phyloP scores from a whole-genome alignment of 768 basidiomycete genomes.

The Kockovaella imperatae region DNA sequence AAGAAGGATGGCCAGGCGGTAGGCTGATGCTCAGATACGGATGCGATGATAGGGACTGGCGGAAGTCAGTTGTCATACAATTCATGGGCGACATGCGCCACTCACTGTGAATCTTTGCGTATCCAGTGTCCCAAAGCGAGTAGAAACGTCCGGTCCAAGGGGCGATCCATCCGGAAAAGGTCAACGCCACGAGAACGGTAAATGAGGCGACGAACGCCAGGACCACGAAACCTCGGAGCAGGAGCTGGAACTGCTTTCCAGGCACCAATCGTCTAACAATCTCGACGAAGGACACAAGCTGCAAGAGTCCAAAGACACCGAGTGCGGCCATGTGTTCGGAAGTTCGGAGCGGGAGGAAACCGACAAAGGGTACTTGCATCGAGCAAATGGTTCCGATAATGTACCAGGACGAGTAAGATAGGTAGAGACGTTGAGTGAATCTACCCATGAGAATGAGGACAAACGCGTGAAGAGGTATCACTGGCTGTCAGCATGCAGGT shows the following conservation, averaged over 20 bases:
- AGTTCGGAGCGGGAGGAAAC: slow-evolving; percentile 94
- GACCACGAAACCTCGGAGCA: slow-evolving; percentile 65
- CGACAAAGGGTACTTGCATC: slow-evolving; percentile 99
- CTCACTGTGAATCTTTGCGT: slow-evolving; percentile 80
- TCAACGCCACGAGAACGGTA: slow-evolving; percentile 66
- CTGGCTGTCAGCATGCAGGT: slow-evolving; percentile 12
- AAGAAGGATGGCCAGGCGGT: slow-evolving; percentile 99
- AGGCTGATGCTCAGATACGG: slow-evolving; percentile 97
- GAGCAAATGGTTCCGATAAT: slow-evolving; percentile 92
- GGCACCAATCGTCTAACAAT: slow-evolving; percentile 82
- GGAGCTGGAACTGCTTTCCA: slow-evolving; percentile 80
- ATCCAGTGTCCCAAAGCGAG: slow-evolving; percentile 97
- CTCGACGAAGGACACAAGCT: slow-evolving; percentile 88
- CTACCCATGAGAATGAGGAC: slow-evolving; percentile 93
- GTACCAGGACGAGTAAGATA: slow-evolving; percentile 96
- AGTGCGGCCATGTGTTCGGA: slow-evolving; percentile 99
- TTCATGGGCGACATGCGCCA: neutral
- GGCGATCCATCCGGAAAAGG: slow-evolving; percentile 89
- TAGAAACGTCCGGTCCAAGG: slow-evolving; percentile 99
- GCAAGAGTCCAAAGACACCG: slow-evolving; percentile 91
- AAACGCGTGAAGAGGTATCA: slow-evolving; percentile 96
- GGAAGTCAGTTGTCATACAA: neutral
- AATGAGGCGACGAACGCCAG: slow-evolving; percentile 64
- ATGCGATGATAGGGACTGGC: slow-evolving; percentile 85
- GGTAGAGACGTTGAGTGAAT: slow-evolving; percentile 82